Evolutionary conservation across 441 rosid species (phyloP).

Genomic region (Gossypium gossypioides): DNA sequence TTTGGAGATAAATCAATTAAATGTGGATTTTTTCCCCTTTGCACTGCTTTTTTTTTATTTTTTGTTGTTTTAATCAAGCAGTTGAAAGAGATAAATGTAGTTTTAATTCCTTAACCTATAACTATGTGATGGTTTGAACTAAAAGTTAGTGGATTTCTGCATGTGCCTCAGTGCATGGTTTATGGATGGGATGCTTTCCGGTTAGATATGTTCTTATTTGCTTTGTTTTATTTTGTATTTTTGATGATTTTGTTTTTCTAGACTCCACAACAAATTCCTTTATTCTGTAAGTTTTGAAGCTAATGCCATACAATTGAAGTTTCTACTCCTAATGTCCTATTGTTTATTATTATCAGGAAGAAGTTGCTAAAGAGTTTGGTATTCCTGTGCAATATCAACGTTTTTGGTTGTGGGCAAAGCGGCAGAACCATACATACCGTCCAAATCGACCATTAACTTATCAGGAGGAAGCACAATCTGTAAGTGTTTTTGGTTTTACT

Average conservation of each 20-base stretch:
- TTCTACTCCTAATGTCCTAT: not conserved
- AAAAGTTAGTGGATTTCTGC: not conserved
- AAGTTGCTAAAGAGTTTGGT: constrained; percentile 40
- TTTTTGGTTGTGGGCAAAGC: constrained; percentile 54
- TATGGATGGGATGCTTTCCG: not conserved
- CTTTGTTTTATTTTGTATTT: not conserved
- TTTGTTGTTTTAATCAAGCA: not conserved
- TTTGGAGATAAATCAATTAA: not conserved
- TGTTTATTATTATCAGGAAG: constrained; percentile 29
- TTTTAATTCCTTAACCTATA: not conserved
- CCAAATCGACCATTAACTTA: constrained; percentile 37
- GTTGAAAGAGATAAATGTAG: not conserved
- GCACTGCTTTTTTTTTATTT: not conserved
- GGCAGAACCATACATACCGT: constrained; percentile 45
- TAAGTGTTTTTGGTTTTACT: constrained; percentile 20
- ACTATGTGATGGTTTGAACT: not conserved
- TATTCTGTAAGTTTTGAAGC: not conserved
- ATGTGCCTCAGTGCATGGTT: not conserved
- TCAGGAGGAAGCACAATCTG: constrained; percentile 37
- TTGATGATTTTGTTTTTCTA: not conserved
- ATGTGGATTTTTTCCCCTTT: not conserved
- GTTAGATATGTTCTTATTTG: not conserved
- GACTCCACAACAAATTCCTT: not conserved
- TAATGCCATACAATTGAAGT: not conserved
- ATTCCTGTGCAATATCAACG: constrained; percentile 46